phyloP scores from a whole-genome alignment of 208 protist genomes.

The Leptomonas seymouri region DNA sequence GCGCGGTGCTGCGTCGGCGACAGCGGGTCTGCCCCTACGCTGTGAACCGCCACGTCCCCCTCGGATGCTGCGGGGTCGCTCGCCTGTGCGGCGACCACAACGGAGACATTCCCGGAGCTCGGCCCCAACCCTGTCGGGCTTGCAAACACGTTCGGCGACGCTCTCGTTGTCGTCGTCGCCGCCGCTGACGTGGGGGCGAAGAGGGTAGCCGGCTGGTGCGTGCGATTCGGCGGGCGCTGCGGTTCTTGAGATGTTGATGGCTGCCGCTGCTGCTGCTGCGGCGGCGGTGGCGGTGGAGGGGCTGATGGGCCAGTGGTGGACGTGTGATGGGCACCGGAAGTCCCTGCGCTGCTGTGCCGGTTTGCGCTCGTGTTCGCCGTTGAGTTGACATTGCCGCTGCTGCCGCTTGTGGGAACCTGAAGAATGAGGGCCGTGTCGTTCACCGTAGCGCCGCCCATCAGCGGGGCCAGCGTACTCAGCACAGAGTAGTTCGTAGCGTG shows the following conservation, averaged over 20 bases:
- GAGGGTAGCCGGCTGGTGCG: background rate
- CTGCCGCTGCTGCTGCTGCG: background rate
- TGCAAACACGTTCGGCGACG: constrained; percentile 10
- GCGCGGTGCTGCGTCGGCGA: background rate
- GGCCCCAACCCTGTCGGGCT: background rate
- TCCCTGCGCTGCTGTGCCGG: background rate
- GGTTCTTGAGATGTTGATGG: too few species aligned
- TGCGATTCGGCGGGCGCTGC: too few species aligned
- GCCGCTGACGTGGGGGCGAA: background rate
- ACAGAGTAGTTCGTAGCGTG: constrained; percentile 83
- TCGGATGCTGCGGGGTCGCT: background rate
- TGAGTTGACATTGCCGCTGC: too few species aligned
- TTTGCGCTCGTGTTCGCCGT: too few species aligned
- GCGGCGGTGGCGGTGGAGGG: too few species aligned
- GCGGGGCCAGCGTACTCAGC: constrained; percentile 65
- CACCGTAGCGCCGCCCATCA: constrained; percentile 43
- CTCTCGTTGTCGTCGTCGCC: background rate
- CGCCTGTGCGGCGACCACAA: constrained; percentile 3
- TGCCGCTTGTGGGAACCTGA: background rate
- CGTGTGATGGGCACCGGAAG: background rate
- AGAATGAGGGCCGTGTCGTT: constrained; percentile 11
- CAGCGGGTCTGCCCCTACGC: background rate
- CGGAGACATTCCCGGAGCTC: constrained; percentile 6
- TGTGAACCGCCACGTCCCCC: background rate
- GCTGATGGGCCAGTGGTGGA: background rate